Evolutionary conservation across 495 filamentous ascomycete species (phyloP), one percentile per base, ranked within the genome.

Genomic region (Tuber calosporum): DNA sequence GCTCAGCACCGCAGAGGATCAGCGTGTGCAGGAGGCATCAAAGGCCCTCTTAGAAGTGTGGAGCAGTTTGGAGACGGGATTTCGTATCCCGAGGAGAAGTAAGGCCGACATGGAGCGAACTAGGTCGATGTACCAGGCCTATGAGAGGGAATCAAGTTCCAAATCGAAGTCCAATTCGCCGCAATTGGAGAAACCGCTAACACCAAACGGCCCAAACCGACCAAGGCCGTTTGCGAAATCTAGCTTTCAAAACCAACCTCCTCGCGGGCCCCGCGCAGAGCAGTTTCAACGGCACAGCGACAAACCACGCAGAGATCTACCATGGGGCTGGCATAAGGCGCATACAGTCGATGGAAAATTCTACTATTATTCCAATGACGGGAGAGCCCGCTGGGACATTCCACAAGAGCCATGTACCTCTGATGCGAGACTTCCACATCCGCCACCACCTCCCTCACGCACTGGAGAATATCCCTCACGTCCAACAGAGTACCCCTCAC

Each of bases 11-110:
- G 43, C 40, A 86, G 41, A 89, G 86, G 90, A 98, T 76, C 90
- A 93, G 72, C 86, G 88, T 70, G 92, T 98, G 9, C 87, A 89
- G 45, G 74, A 78, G 26, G 86, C 86, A 80, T 86, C 95, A n/a
- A 85, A 87, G 20, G 84, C 85, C 19, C 83, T 99, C 41, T 84
- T 99, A 11, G 88, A 93, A 19, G 89, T 88, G 78, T 99, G 96
- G 96, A 89, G 90, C 81, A 93, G 90, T 48, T 85, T 99, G 34
- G 90, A 96, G 81, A 88, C 95, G n/a, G 95, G 88, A 22, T 99
- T 97, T 83, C 89, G 96, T 62, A 99, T 99, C 80, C 94, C 95
- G 38, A 90, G 95, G 68, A 93, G 80, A 17, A 73, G 72, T 7
- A 73, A 74, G 81, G 78, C 71, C 22, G 79, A 73, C 38, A 71